Evolutionary conservation across 257 asterid genomes (phyloP).

Genomic region (Fraxinus quadrangulata): DNA sequence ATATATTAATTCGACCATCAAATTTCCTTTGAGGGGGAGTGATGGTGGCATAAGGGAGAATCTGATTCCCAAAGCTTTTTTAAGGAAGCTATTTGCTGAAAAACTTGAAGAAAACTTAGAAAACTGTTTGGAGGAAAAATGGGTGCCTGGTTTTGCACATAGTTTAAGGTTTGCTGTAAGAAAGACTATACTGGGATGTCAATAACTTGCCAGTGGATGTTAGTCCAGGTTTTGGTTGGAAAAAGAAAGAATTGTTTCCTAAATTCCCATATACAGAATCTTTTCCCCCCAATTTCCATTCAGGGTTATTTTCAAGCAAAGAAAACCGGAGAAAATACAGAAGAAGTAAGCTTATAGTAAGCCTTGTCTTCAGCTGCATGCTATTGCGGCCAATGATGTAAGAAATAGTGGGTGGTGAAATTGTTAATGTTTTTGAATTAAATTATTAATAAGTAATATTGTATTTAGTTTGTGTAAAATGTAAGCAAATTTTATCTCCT

Average conservation of each 20-base stretch:
- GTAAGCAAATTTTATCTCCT: too few species aligned
- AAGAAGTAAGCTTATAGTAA: slow-evolving; percentile 22
- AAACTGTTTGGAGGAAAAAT: slow-evolving; percentile 7
- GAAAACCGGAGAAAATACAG: neutral
- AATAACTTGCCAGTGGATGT: slow-evolving; percentile 40
- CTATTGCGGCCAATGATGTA: slow-evolving; percentile 37
- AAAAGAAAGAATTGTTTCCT: slow-evolving; percentile 23
- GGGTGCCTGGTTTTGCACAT: neutral
- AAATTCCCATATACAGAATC: slow-evolving; percentile 22
- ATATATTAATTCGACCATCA: too few species aligned
- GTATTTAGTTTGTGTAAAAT: too few species aligned
- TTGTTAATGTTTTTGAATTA: too few species aligned
- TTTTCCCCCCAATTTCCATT: slow-evolving; percentile 48
- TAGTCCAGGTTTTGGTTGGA: slow-evolving; percentile 36
- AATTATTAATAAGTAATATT: too few species aligned
- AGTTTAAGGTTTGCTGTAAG: neutral
- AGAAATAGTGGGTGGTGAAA: slow-evolving; percentile 1
- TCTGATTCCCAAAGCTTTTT: slow-evolving; percentile 10
- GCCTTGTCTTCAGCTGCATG: slow-evolving; percentile 39
- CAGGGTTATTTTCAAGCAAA: slow-evolving; percentile 29
- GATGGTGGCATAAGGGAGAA: neutral
- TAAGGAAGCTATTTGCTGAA: neutral
- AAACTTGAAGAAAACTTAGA: neutral
- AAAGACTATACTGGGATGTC: slow-evolving; percentile 27
- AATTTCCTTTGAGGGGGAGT: too few species aligned